These are phyloP conservation scores for Coemansia sp. DNA, from an alignment of 192 early-diverging fungal genomes.

Conservation along the genomic window DNA sequence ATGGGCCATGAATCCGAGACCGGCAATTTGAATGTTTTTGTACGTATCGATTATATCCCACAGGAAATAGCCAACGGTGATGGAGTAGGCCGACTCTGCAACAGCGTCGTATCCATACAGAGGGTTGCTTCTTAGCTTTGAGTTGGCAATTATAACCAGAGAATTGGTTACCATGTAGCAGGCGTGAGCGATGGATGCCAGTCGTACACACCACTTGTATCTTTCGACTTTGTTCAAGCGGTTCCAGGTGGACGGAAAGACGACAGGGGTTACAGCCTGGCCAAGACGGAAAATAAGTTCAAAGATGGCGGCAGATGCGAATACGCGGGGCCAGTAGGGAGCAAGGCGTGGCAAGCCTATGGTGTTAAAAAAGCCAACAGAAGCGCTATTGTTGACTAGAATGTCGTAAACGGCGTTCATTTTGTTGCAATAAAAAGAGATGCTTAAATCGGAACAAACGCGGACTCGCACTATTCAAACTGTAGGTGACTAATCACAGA, in stretches of 20 bases:
- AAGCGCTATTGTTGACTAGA: slow-evolving; percentile 32
- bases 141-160: slow-evolving; percentile 64
- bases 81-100: slow-evolving; percentile 71
- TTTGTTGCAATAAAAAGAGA: background rate
- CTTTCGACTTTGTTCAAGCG: slow-evolving; percentile 57
- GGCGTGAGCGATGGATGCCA: slow-evolving; percentile 73
- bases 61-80: slow-evolving; percentile 86
- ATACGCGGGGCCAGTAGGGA: slow-evolving; percentile 62
- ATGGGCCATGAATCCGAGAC: slow-evolving; percentile 79
- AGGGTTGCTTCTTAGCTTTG: slow-evolving; percentile 60
- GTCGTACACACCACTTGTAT: slow-evolving; percentile 74
- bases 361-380: slow-evolving; percentile 47
- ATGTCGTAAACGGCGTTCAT: slow-evolving; percentile 32
- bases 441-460: too few relatives aligned
- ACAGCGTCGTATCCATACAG: slow-evolving; percentile 67
- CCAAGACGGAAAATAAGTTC: slow-evolving; percentile 57
- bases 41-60: slow-evolving; percentile 83
- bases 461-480: too few relatives aligned
- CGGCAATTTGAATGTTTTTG: slow-evolving; percentile 66
- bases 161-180: slow-evolving; percentile 61
- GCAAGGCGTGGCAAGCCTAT: slow-evolving; percentile 60
- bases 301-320: slow-evolving; percentile 54
- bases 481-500: too few relatives aligned
- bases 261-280: slow-evolving; percentile 51
- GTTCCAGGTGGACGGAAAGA: slow-evolving; percentile 65